Percentiles rank a stretch among this genome's conserved stretches.
Conservation (phyloP, 129 eudicot species). For the Rutidosis leptorrhynchoides region DNA sequence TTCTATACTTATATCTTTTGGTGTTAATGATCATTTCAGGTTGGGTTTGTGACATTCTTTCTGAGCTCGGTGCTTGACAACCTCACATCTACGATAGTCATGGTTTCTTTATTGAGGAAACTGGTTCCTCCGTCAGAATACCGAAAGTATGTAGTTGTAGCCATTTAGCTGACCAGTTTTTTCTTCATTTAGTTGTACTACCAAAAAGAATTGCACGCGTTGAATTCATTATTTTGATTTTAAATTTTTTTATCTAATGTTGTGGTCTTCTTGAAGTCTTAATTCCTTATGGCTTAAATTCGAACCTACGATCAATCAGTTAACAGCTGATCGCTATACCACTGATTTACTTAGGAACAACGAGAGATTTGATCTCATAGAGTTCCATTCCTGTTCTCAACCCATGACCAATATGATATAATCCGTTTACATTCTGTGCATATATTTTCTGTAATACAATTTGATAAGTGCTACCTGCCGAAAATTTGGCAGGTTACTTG, state of each 20-base stretch:
- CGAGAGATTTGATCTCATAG: too few relatives aligned
- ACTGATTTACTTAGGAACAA: too few relatives aligned
- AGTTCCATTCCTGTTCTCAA: too few relatives aligned
- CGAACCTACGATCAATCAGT: not conserved
- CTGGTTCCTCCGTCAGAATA: conserved; percentile 83
- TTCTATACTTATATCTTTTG: too few relatives aligned
- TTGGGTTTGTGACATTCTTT: conserved; percentile 95
- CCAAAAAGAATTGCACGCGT: not conserved
- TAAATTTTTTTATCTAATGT: too few relatives aligned
- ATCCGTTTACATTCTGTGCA: not conserved
- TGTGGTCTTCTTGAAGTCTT: not conserved
- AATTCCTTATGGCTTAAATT: too few relatives aligned
- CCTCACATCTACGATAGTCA: conserved; percentile 89
- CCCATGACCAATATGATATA: too few relatives aligned
- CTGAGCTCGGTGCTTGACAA: conserved; percentile 88
- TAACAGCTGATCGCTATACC: too few relatives aligned
- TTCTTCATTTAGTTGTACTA: not conserved
- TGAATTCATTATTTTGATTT: conserved; percentile 14
- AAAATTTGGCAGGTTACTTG: conserved; percentile 70
- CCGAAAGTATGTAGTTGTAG: conserved; percentile 60
- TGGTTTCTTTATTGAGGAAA: conserved; percentile 88
- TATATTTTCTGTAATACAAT: not conserved
- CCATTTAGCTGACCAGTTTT: not conserved
- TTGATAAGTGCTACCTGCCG: conserved; percentile 3
- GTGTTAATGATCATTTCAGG: conserved; percentile 41